Evolutionary conservation across 768 basidiomycete species (phyloP).

Genomic region (Cystofilobasidium ferigula): DNA sequence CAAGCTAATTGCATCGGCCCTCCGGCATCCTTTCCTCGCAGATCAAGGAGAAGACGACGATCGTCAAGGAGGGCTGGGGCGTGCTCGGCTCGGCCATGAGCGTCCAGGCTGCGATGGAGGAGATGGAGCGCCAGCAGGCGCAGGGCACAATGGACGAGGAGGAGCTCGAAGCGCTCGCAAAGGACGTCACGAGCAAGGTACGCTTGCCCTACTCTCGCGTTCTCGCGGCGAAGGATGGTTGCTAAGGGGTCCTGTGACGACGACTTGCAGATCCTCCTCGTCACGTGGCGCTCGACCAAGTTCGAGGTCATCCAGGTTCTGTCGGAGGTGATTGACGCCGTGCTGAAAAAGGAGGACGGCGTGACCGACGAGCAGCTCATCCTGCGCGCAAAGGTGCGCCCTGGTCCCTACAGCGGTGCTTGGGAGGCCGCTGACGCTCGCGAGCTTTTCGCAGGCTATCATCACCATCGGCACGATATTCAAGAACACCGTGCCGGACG

Average conservation of each 20-base stretch:
- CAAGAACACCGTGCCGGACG: conserved; percentile 72
- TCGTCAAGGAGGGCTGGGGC: conserved; percentile 94
- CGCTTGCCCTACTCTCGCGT: neutral
- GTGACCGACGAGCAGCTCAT: conserved; percentile 59
- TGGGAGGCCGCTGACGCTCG: neutral
- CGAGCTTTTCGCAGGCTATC: conserved; percentile 51
- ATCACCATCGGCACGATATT: conserved; percentile 80
- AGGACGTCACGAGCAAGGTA: conserved; percentile 17
- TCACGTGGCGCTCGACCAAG: conserved; percentile 93
- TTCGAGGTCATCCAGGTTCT: conserved; percentile 72
- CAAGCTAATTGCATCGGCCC: conserved; percentile 87
- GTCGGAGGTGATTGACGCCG: conserved; percentile 64
- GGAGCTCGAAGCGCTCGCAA: conserved; percentile 9
- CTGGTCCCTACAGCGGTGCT: too few relatives aligned
- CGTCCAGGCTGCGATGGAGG: conserved; percentile 71
- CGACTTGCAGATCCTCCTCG: conserved; percentile 83
- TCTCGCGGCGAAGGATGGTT: neutral
- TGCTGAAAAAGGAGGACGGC: conserved; percentile 61
- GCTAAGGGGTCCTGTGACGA: neutral
- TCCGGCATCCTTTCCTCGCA: conserved; percentile 36
- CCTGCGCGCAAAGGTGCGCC: conserved; percentile 69
- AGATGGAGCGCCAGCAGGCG: conserved; percentile 80
- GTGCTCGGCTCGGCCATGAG: conserved; percentile 87
- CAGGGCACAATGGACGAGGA: conserved; percentile 50
- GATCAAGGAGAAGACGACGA: conserved; percentile 82